Percentiles rank a stretch among this genome's conserved stretches.
phyloP scores from a whole-genome alignment of 1,284 basidiomycete genomes.

The Veloporphyrellus conicus region DNA sequence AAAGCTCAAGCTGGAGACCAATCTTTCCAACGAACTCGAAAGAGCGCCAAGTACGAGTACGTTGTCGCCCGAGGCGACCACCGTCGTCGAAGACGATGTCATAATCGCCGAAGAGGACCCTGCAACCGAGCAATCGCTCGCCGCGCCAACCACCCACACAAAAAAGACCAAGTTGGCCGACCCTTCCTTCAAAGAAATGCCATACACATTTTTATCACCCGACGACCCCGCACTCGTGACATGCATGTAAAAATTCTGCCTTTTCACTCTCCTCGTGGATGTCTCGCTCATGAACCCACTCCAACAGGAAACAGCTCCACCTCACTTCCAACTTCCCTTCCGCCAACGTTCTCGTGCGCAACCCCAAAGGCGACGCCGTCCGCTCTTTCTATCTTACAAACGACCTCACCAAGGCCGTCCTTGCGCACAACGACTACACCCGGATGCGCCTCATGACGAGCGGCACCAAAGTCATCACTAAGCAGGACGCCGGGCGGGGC shows the following conservation, averaged over 20 bases:
- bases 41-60: slow-evolving; percentile 12
- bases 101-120: slow-evolving; percentile 18
- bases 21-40: slow-evolving; percentile 10
- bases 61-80: slow-evolving; percentile 8
- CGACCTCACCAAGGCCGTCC: slow-evolving; percentile 74
- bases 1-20: slow-evolving; percentile 41
- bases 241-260: slow-evolving; percentile 53
- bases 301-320: slow-evolving; percentile 64
- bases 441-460: slow-evolving; percentile 85
- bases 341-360: slow-evolving; percentile 81
- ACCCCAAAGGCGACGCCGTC: slow-evolving; percentile 72
- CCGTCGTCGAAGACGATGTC: slow-evolving; percentile 5
- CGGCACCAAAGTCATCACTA: slow-evolving; percentile 81
- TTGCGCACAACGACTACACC: slow-evolving; percentile 80
- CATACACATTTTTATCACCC: slow-evolving; percentile 76
- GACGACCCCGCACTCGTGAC: slow-evolving; percentile 66
- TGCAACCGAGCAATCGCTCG: background rate
- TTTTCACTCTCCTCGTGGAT: background rate
- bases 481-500: slow-evolving; percentile 59
- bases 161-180: slow-evolving; percentile 34
- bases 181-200: slow-evolving; percentile 81
- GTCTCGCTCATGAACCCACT: background rate
- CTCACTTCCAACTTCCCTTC: slow-evolving; percentile 74
- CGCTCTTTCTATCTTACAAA: slow-evolving; percentile 91
- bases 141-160: background rate